Conservation (phyloP, 305 asterid genomes). For the Fraxinus floribunda region DNA sequence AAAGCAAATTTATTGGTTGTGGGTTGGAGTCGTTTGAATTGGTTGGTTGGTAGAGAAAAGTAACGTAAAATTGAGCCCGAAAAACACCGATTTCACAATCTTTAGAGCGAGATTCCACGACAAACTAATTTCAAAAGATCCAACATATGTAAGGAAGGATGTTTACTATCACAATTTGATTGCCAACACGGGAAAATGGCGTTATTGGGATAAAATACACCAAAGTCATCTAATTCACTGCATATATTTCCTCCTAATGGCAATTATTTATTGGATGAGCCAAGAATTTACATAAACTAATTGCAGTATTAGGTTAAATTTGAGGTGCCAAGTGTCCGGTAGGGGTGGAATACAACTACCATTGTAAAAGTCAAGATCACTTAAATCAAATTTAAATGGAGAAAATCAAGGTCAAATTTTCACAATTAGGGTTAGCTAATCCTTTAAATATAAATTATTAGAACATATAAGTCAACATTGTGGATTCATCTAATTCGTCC, state of each 20-base stretch:
- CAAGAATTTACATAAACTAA: neutral
- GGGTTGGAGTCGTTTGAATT: too few relatives aligned
- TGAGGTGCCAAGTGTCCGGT: neutral
- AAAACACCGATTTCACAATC: too few relatives aligned
- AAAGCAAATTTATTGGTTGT: too few relatives aligned
- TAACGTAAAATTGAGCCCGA: too few relatives aligned
- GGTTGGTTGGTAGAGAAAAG: too few relatives aligned
- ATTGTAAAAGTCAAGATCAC: neutral
- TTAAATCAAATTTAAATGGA: neutral
- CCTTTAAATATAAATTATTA: neutral
- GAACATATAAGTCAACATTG: neutral
- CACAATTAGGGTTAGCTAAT: neutral
- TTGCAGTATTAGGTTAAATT: neutral
- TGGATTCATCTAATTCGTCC: neutral
- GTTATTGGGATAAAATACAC: neutral
- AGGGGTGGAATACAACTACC: neutral
- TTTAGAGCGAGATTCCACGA: too few relatives aligned
- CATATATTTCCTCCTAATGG: neutral
- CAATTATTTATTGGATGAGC: neutral
- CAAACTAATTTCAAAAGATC: too few relatives aligned
- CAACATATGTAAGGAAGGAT: too few relatives aligned
- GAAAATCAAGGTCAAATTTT: neutral
- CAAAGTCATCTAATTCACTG: neutral
- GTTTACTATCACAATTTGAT: too few relatives aligned
- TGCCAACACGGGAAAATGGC: neutral